Evolutionary conservation across 768 basidiomycete genomes (phyloP).

Genomic region (Boletus vermiculosoides): DNA sequence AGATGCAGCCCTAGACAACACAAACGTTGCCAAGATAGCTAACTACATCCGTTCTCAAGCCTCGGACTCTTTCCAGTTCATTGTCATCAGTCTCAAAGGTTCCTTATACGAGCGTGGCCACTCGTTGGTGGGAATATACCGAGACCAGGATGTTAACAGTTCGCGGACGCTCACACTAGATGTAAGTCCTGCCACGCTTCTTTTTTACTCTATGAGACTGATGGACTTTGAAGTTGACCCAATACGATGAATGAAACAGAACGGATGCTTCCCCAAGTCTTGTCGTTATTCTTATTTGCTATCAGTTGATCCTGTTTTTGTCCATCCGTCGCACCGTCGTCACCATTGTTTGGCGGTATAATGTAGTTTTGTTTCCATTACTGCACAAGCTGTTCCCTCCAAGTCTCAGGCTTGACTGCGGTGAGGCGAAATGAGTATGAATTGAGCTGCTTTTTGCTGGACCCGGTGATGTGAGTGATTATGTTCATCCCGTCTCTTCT

Average conservation of each 20-base stretch:
- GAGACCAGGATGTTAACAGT: constrained; percentile 92
- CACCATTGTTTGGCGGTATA: neutral
- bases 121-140: constrained; percentile 90
- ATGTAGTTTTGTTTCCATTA: neutral
- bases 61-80: constrained; percentile 86
- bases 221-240: constrained; percentile 24
- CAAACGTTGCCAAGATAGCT: constrained; percentile 96
- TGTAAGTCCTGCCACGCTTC: constrained; percentile 42
- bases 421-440: neutral
- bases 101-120: constrained; percentile 89
- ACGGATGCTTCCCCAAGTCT: neutral
- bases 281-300: constrained; percentile 29
- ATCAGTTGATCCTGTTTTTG: constrained; percentile 9
- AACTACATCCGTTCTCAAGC: constrained; percentile 88
- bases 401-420: neutral
- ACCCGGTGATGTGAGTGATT: neutral
- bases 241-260: constrained; percentile 26
- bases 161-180: constrained; percentile 90
- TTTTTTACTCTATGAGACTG: constrained; percentile 2
- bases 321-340: neutral
- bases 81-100: constrained; percentile 96
- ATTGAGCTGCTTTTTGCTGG: neutral
- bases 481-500: neutral
- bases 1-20: constrained; percentile 96
- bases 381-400: too few relatives aligned